Evolutionary conservation across 2,329 filamentous ascomycete species (phyloP).

Genomic region (Calonectria pteridis): DNA sequence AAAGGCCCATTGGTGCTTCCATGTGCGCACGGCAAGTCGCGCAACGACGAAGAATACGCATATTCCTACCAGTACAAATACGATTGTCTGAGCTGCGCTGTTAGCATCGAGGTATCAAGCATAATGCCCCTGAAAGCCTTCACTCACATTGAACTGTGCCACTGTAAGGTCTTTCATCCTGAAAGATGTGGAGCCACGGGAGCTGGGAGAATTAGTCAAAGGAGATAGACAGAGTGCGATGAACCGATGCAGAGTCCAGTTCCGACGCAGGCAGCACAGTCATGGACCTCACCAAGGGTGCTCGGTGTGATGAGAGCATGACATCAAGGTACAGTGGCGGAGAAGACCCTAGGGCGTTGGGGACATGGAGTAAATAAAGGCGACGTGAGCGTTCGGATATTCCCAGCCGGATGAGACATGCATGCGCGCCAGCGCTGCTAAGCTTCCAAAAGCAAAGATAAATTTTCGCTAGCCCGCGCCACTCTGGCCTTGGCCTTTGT

Average conservation of each 20-base stretch:
- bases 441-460: neutral
- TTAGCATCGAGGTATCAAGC: neutral
- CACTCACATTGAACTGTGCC: neutral
- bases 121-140: too few relatives aligned
- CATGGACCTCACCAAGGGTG: neutral
- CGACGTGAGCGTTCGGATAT: neutral
- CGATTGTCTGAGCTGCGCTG: neutral
- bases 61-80: neutral
- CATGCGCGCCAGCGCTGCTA: neutral
- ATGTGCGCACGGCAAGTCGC: neutral
- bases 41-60: neutral
- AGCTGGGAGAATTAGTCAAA: too few relatives aligned
- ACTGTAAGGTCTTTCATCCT: neutral
- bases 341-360: neutral
- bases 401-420: constrained; percentile 1
- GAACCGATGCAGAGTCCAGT: too few relatives aligned
- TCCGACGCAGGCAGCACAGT: neutral
- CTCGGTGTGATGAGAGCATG: neutral
- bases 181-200: too few relatives aligned
- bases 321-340: neutral
- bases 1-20: neutral
- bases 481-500: neutral
- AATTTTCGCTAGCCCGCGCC: neutral
- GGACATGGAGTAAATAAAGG: neutral
- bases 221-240: neutral